phyloP scores from a whole-genome alignment of 2,329 filamentous ascomycete genomes.

The Fusarium torulosum region DNA sequence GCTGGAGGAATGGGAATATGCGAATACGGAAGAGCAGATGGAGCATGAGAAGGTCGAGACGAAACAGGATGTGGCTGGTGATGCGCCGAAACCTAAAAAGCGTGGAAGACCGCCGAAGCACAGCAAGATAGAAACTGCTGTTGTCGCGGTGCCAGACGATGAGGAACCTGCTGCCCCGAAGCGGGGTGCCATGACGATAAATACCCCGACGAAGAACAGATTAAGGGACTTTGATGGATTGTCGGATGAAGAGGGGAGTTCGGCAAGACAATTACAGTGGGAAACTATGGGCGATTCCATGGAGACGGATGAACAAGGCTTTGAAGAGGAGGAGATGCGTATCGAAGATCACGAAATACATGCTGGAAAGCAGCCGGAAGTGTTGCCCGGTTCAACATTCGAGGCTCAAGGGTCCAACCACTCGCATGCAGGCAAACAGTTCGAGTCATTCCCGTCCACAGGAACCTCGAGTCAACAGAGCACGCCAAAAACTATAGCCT shows the following conservation, averaged over 20 bases:
- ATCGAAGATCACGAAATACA: neutral
- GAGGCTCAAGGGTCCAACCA: constrained; percentile 1
- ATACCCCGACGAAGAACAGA: constrained; percentile 53
- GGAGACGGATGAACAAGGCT: constrained; percentile 7
- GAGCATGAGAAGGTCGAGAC: constrained; percentile 55
- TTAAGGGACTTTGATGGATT: constrained; percentile 49
- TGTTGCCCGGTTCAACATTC: neutral
- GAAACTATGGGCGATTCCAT: constrained; percentile 34
- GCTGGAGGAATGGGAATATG: constrained; percentile 69
- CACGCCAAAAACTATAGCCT: constrained; percentile 13
- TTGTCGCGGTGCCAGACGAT: constrained; percentile 46
- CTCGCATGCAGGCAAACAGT: neutral
- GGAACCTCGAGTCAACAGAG: constrained; percentile 13
- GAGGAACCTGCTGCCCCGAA: constrained; percentile 45
- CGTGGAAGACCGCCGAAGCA: constrained; percentile 50
- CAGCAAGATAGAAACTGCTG: constrained; percentile 51
- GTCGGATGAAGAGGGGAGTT: constrained; percentile 50
- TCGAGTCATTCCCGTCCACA: constrained; percentile 15
- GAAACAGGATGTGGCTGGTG: constrained; percentile 44
- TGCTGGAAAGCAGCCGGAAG: neutral
- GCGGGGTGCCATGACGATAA: constrained; percentile 53
- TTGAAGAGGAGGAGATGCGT: neutral
- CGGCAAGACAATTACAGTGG: constrained; percentile 47
- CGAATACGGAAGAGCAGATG: constrained; percentile 57
- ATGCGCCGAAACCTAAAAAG: constrained; percentile 35